Evolutionary conservation across 1,139 yeast species (phyloP).

Genomic region (Debaryomyces sp.): DNA sequence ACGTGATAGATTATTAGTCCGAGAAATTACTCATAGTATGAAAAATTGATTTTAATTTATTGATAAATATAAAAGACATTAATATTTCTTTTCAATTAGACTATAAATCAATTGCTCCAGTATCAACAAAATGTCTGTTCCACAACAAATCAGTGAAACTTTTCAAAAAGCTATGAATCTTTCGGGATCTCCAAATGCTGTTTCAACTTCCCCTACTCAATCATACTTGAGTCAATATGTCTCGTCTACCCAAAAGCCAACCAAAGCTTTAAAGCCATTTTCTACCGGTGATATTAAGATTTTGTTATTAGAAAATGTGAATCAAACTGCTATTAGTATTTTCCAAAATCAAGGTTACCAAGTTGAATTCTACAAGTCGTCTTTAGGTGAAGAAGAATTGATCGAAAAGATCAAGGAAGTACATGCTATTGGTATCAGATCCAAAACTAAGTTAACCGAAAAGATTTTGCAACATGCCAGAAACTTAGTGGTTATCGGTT

Average conservation of each 20-base stretch:
- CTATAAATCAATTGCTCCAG: background rate
- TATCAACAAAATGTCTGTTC: constrained; percentile 53
- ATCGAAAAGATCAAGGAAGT: constrained; percentile 92
- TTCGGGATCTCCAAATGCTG: constrained; percentile 64
- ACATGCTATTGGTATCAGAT: constrained; percentile 97
- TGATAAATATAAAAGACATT: background rate
- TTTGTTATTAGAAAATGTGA: constrained; percentile 87
- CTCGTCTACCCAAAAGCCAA: constrained; percentile 49
- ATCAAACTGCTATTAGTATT: constrained; percentile 85
- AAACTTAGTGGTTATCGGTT: constrained; percentile 88
- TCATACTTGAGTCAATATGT: constrained; percentile 51
- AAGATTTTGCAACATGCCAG: constrained; percentile 81
- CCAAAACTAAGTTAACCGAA: constrained; percentile 87
- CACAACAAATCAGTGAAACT: constrained; percentile 66
- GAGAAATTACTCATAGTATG: constrained; percentile 9
- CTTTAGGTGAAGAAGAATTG: constrained; percentile 89
- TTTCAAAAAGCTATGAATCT: constrained; percentile 60
- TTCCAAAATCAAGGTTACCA: constrained; percentile 92
- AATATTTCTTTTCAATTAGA: background rate
- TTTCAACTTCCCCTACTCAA: constrained; percentile 72
- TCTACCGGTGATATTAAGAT: constrained; percentile 92
- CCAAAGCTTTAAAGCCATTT: constrained; percentile 82
- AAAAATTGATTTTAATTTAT: constrained; percentile 1
- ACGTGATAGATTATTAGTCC: constrained; percentile 7
- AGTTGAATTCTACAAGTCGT: constrained; percentile 89